Evolutionary conservation across 2,329 filamentous ascomycete species (phyloP).

Genomic region (Fusarium redolens): DNA sequence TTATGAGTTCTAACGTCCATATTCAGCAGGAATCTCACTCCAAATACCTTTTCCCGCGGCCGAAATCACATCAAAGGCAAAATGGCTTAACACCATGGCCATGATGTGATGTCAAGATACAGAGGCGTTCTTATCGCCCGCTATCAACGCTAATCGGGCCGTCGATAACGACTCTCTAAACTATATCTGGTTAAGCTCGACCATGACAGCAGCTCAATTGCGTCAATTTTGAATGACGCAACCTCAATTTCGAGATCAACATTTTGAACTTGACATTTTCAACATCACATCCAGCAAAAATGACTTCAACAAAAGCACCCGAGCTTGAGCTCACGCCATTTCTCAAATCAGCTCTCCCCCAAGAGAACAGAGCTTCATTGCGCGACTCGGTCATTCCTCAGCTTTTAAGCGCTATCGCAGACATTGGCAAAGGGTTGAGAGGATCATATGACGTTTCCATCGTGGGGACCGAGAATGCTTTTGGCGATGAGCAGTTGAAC

Average conservation of each 20-base stretch:
- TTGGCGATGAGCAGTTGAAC: conserved; percentile 70
- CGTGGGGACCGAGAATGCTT: conserved; percentile 64
- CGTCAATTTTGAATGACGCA: conserved; percentile 36
- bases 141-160: conserved; percentile 23
- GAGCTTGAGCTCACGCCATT: conserved; percentile 17
- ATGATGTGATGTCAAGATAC: conserved; percentile 17
- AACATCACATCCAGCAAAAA: conserved; percentile 1
- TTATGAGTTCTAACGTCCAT: no score
- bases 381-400: conserved; percentile 60
- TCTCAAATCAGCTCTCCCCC: conserved; percentile 35
- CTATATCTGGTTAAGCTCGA: not conserved
- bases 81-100: not conserved
- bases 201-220: conserved; percentile 5
- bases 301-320: conserved; percentile 4
- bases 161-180: not conserved
- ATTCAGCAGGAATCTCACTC: no score
- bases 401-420: conserved; percentile 58
- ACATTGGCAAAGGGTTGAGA: conserved; percentile 59
- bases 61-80: not conserved
- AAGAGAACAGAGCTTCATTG: conserved; percentile 48
- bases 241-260: not conserved
- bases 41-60: no score
- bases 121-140: not conserved
- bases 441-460: conserved; percentile 58
- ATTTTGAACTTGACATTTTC: not conserved